Evolutionary conservation across 805 yeast species (phyloP).

Genomic region (Hemisphaericaspora nanyangensis): DNA sequence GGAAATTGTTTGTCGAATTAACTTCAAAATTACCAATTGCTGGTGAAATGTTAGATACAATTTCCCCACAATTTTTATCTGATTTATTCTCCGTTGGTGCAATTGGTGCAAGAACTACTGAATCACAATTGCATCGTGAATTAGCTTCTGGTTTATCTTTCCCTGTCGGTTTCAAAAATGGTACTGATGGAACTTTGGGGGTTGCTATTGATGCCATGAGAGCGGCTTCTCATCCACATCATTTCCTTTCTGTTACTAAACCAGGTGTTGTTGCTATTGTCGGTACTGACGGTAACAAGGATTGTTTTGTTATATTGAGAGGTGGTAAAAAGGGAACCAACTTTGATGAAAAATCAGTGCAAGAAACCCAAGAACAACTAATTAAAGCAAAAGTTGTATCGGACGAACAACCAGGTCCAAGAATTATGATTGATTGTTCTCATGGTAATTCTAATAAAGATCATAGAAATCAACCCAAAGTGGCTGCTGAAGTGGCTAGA

Average conservation of each 20-base stretch:
- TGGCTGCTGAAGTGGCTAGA: constrained; percentile 69
- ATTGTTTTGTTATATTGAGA: constrained; percentile 86
- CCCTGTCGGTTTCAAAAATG: constrained; percentile 98
- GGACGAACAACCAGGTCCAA: constrained; percentile 45
- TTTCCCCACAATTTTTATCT: constrained; percentile 91
- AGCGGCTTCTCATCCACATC: constrained; percentile 91
- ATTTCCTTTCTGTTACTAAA: constrained; percentile 90
- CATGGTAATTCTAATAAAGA: constrained; percentile 94
- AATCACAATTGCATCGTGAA: constrained; percentile 95
- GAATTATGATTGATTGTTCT: constrained; percentile 95
- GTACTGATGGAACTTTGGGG: constrained; percentile 93
- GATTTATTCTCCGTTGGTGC: constrained; percentile 96
- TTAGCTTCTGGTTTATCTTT: constrained; percentile 93
- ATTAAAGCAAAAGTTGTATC: constrained; percentile 46
- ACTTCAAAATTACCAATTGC: constrained; percentile 89
- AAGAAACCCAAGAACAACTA: constrained; percentile 60
- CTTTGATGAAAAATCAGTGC: constrained; percentile 72
- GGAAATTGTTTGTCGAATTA: constrained; percentile 80
- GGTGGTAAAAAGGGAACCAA: constrained; percentile 96
- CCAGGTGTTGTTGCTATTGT: constrained; percentile 96
- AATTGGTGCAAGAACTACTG: constrained; percentile 98
- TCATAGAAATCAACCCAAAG: constrained; percentile 90
- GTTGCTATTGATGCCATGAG: constrained; percentile 93
- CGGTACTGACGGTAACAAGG: constrained; percentile 90
- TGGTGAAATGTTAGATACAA: constrained; percentile 96